phyloP scores from a whole-genome alignment of 2,329 filamentous ascomycete species.

The Salinomyces thailandicus region DNA sequence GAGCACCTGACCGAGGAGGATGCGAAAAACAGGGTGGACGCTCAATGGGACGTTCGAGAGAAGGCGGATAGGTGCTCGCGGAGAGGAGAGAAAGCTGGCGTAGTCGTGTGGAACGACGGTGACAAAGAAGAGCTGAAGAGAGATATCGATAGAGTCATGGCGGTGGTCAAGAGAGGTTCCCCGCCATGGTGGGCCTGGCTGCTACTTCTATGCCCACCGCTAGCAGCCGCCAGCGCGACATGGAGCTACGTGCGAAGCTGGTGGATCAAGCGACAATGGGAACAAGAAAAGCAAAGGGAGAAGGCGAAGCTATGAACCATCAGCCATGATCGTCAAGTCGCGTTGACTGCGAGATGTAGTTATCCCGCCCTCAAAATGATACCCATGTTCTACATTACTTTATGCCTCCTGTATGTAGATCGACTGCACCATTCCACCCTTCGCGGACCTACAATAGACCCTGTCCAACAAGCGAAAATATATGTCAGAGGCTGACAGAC shows the following conservation, averaged over 20 bases:
- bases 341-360: no score
- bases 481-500: no score
- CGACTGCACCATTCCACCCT: no score
- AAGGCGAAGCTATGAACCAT: conserved; percentile 47
- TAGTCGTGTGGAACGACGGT: conserved; percentile 87
- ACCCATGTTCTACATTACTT: no score
- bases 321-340: not conserved
- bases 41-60: conserved; percentile 74
- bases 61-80: conserved; percentile 69
- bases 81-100: conserved; percentile 52
- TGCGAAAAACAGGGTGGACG: conserved; percentile 72
- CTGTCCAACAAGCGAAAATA: no score
- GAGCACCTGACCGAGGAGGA: conserved; percentile 71
- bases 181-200: conserved; percentile 79
- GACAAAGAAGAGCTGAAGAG: conserved; percentile 57
- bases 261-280: conserved; percentile 61
- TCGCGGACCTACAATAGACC: no score
- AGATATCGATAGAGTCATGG: conserved; percentile 58
- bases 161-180: conserved; percentile 50
- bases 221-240: conserved; percentile 56
- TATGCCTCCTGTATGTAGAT: no score
- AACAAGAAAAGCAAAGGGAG: conserved; percentile 43
- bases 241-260: conserved; percentile 67
- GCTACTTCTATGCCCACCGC: conserved; percentile 57
- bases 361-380: no score